Conservation (phyloP, 768 basidiomycete genomes). For the Mrakia blollopis region DNA sequence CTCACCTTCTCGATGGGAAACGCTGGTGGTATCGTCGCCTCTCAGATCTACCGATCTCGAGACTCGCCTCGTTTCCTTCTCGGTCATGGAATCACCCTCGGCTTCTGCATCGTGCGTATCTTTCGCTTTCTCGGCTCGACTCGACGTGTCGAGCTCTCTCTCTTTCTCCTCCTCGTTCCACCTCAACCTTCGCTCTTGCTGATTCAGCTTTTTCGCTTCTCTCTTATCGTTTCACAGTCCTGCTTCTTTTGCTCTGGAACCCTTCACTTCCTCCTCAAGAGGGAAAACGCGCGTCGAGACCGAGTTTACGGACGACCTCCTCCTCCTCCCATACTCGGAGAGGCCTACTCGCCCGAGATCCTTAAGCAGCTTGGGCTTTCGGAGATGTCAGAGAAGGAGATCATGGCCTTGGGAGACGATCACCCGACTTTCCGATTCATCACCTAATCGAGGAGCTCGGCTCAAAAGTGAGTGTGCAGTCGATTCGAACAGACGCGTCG, state of each 20-base stretch:
- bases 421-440: constrained; percentile 17
- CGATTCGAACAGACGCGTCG: too few relatives aligned
- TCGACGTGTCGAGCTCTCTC: too few relatives aligned
- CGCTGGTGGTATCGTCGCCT: constrained; percentile 43
- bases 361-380: constrained; percentile 19
- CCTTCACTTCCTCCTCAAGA: constrained; percentile 38
- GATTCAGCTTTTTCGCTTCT: background rate
- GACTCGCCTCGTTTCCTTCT: constrained; percentile 39
- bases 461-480: too few relatives aligned
- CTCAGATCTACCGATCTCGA: constrained; percentile 41
- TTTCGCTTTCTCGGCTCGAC: too few relatives aligned
- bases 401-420: constrained; percentile 27
- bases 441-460: too few relatives aligned
- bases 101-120: constrained; percentile 35
- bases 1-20: constrained; percentile 42
- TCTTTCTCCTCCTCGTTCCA: too few relatives aligned
- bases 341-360: constrained; percentile 8
- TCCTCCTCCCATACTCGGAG: background rate
- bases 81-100: constrained; percentile 43
- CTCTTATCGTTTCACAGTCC: constrained; percentile 24
- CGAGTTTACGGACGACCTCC: constrained; percentile 40
- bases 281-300: constrained; percentile 46
- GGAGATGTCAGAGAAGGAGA: constrained; percentile 26
- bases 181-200: too few relatives aligned
- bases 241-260: constrained; percentile 37